A percentile compares a stretch with the other conserved stretches of the same genome.
Evolutionary conservation across 2,329 filamentous ascomycete species (phyloP).

Genomic region (Mollisia scopiformis): DNA sequence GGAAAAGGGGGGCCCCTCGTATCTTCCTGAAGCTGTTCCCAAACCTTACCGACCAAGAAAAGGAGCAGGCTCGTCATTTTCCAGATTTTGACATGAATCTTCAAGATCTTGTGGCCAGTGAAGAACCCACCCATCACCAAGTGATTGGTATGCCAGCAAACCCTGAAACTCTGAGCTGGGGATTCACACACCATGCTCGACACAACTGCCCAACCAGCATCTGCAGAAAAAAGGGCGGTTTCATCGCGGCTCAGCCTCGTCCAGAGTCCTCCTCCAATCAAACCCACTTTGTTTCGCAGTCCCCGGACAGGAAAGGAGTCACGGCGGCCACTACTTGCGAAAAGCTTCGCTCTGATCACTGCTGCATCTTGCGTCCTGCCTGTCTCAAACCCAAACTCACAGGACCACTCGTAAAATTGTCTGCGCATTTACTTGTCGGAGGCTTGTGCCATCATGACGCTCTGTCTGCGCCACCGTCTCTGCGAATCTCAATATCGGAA

Average conservation of each 20-base stretch:
- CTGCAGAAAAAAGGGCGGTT: constrained; percentile 3
- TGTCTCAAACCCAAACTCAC: constrained; percentile 8
- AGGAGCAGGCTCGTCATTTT: background rate
- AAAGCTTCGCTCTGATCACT: constrained; percentile 21
- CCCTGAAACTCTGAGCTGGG: constrained; percentile 5
- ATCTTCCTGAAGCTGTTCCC: constrained; percentile 3
- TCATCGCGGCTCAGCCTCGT: constrained; percentile 23
- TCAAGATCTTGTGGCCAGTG: constrained; percentile 2
- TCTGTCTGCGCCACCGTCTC: background rate
- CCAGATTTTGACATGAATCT: constrained; percentile 16
- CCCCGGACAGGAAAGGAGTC: constrained; percentile 13
- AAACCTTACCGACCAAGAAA: constrained; percentile 5
- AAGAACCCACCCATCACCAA: background rate
- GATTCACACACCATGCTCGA: constrained; percentile 23
- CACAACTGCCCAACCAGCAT: constrained; percentile 18
- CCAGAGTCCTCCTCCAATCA: constrained; percentile 20
- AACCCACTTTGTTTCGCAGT: constrained; percentile 11
- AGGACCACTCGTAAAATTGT: constrained; percentile 13
- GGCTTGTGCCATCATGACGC: background rate
- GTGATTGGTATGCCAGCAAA: constrained; percentile 1
- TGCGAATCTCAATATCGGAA: constrained; percentile 1
- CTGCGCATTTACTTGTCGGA: constrained; percentile 1
- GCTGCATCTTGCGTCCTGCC: background rate
- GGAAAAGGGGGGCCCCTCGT: background rate
- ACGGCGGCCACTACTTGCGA: constrained; percentile 10